Conservation (phyloP, 2,329 filamentous ascomycete genomes). For the Gaeumannomyces tritici region DNA sequence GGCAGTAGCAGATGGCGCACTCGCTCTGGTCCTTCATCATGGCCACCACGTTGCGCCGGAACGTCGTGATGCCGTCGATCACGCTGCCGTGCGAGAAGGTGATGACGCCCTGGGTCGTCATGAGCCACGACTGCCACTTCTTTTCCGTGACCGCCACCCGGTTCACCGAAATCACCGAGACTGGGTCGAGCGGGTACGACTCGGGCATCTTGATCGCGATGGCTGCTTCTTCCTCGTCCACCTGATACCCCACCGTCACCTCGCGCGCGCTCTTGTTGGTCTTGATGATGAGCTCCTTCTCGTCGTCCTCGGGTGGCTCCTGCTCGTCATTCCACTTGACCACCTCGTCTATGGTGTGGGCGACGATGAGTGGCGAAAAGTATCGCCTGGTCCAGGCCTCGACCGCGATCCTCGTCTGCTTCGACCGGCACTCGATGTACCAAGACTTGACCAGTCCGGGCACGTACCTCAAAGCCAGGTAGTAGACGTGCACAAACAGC, state of each 20-base stretch:
- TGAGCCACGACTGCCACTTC: constrained; percentile 88
- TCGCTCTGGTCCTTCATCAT: constrained; percentile 88
- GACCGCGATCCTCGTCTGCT: constrained; percentile 70
- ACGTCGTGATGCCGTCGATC: constrained; percentile 76
- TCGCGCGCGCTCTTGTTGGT: constrained; percentile 64
- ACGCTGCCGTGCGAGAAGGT: constrained; percentile 87
- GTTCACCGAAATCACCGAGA: constrained; percentile 66
- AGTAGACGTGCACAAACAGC: constrained; percentile 80
- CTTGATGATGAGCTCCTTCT: constrained; percentile 55
- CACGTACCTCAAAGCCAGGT: constrained; percentile 65
- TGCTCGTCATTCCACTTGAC: constrained; percentile 53
- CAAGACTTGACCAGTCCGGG: constrained; percentile 74
- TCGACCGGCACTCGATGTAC: constrained; percentile 73
- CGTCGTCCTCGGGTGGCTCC: constrained; percentile 36
- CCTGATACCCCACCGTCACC: constrained; percentile 72
- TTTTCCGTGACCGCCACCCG: constrained; percentile 82
- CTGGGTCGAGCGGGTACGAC: constrained; percentile 73
- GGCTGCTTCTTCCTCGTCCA: constrained; percentile 77
- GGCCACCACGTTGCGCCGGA: constrained; percentile 77
- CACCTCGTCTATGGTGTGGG: constrained; percentile 57
- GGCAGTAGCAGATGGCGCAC: constrained; percentile 94
- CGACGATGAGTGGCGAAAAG: constrained; percentile 64
- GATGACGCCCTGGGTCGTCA: constrained; percentile 83
- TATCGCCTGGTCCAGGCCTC: constrained; percentile 79
- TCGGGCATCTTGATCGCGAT: constrained; percentile 75